Evolutionary conservation across 169 alveolate genomes (phyloP).

Genomic region (Babesia sp.): DNA sequence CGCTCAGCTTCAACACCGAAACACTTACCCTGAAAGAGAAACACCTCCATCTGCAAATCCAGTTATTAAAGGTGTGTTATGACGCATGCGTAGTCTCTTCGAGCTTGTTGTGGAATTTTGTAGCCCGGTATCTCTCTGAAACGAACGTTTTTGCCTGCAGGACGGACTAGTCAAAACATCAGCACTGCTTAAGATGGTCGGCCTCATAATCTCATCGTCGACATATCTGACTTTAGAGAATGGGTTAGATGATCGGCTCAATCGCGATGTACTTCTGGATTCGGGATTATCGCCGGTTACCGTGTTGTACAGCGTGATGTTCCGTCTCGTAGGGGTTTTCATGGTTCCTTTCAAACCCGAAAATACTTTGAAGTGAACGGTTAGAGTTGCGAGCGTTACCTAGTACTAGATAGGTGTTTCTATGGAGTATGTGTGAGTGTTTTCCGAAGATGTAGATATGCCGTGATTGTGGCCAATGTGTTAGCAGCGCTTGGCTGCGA

Average conservation of each 20-base stretch:
- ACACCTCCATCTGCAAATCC: not conserved
- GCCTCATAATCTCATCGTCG: slow-evolving; percentile 1
- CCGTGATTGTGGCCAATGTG: not conserved
- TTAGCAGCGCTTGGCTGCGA: not conserved
- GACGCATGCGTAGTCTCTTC: not conserved
- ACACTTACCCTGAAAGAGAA: slow-evolving; percentile 1
- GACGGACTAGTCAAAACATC: slow-evolving; percentile 8
- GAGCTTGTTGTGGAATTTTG: not conserved
- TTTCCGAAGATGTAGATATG: not conserved
- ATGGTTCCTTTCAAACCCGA: not conserved
- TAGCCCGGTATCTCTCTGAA: not conserved
- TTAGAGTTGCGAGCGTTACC: too few relatives aligned
- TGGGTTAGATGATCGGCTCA: slow-evolving; percentile 26
- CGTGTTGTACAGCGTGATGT: not conserved
- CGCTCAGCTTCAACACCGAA: not conserved
- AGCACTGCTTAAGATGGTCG: not conserved
- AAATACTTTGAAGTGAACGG: not conserved
- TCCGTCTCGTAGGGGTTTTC: slow-evolving; percentile 23
- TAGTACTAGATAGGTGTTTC: not conserved
- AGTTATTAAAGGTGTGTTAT: not conserved
- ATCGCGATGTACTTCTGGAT: not conserved
- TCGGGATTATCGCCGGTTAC: slow-evolving; percentile 2
- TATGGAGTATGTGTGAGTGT: not conserved
- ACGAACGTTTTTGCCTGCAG: slow-evolving; percentile 10
- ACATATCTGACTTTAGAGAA: not conserved